Evolutionary conservation across 1,284 basidiomycete species (phyloP), one percentile per base, ranked within the genome.

Genomic region (Laetiporus sulphureus): DNA sequence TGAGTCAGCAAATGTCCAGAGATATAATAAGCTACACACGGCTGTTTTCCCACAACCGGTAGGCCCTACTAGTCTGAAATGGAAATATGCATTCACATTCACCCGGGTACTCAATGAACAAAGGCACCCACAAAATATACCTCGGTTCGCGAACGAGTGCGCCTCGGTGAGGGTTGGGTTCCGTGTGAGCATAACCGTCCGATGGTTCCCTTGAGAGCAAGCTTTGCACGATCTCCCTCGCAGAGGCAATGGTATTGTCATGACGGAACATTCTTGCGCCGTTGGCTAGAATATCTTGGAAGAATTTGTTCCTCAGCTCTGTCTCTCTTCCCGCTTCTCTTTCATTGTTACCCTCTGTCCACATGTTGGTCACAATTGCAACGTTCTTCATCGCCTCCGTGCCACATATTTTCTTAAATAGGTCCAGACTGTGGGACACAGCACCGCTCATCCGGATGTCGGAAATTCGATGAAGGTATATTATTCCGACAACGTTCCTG

Each of bases 401-500:
- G 12, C 73, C 75, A 48, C 75, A 76, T 5, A 77, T 59, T 41
- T 67, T 64, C 32, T 66, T 59, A 54, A 77, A 74, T 52, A 74
- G 64, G 24, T 59, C 60, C 42, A 75, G 72, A 52, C 69, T 76
- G 36, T 69, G 64, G 16, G 61, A 60, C 12, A 70, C 68, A 19
- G 69, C 67, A 15, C 73, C 72, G 36, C 67, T 69, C 51, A 77
- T 62, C 15, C 73, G 57, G 53, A 65, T 58, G 45, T 76, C 74
- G 34, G 69, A 65, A 46, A 77, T 77, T 3, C 71, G 66, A 49
- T 77, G 73, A 57, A 75, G 61, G 56, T 76, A 76, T 36, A 76
- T 66, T 48, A 76, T 61, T 0, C 75, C 75, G 3, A 65, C 58
- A 16, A 76, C 57, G 37, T 62, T 67, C 40, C 56, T 48, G 11